Percentiles rank a stretch among this genome's conserved stretches.
Evolutionary conservation across 495 filamentous ascomycete genomes (phyloP).

Genomic region (Copromyces sp.): DNA sequence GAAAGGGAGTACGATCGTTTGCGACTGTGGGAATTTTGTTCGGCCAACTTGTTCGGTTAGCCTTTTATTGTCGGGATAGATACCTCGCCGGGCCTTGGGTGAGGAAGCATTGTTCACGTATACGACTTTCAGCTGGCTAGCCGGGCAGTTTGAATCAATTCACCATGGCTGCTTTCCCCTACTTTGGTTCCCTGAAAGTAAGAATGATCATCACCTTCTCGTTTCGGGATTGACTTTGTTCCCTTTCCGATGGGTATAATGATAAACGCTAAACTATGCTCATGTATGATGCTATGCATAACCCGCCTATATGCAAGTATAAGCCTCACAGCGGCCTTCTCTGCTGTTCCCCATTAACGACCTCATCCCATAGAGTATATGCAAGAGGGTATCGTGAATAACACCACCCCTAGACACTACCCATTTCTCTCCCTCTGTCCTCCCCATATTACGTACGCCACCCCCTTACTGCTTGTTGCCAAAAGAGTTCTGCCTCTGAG

Average conservation of each 20-base stretch:
- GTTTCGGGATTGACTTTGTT: not conserved
- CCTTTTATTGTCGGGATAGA: not conserved
- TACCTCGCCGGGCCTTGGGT: not conserved
- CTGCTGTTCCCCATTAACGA: not conserved
- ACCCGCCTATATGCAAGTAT: not conserved
- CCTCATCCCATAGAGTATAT: not conserved
- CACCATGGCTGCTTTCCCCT: not conserved
- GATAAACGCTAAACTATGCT: not conserved
- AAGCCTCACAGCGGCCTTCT: not conserved
- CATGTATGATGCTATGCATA: not conserved
- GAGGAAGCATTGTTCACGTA: not conserved
- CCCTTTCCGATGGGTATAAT: not conserved
- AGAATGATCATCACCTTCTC: too few relatives aligned
- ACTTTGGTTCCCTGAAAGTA: too few relatives aligned
- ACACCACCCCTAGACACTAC: not conserved
- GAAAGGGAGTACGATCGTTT: not conserved
- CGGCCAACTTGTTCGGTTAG: not conserved
- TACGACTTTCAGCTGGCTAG: not conserved
- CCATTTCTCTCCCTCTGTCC: not conserved
- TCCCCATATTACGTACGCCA: not conserved
- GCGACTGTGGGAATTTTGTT: not conserved
- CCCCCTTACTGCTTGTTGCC: slow-evolving; percentile 17
- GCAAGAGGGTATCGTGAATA: not conserved
- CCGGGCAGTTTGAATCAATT: not conserved
- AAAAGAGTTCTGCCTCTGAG: slow-evolving; percentile 51